A percentile compares a stretch with the other conserved stretches of the same genome.
phyloP scores from a whole-genome alignment of 805 yeast genomes.

The Suhomyces canberraensis region DNA sequence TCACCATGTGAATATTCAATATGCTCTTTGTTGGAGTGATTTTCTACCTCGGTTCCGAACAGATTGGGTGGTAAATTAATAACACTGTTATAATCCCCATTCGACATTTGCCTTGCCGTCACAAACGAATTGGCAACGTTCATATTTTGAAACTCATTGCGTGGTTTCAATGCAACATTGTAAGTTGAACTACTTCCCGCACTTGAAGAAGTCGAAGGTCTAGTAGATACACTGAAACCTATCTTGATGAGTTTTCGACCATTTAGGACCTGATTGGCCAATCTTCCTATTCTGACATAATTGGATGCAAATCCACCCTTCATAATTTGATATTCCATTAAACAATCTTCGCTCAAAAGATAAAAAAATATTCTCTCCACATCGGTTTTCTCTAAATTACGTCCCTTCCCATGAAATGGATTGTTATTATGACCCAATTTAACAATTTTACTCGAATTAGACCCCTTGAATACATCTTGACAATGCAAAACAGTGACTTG shows the following conservation, averaged over 20 bases:
- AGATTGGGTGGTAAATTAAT: constrained; percentile 19
- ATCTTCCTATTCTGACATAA: constrained; percentile 62
- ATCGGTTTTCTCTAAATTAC: constrained; percentile 57
- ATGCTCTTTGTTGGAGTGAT: constrained; percentile 17
- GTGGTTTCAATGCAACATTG: neutral
- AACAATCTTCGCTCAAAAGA: constrained; percentile 59
- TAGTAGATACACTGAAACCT: constrained; percentile 37
- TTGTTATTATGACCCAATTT: constrained; percentile 58
- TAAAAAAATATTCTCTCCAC: constrained; percentile 82
- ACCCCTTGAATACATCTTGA: constrained; percentile 80
- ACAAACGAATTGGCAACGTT: constrained; percentile 23
- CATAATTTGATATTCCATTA: constrained; percentile 70
- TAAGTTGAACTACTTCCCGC: neutral
- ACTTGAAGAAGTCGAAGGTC: constrained; percentile 1
- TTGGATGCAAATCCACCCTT: constrained; percentile 80
- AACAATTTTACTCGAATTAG: constrained; percentile 57
- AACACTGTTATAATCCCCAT: constrained; percentile 7
- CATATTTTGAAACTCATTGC: neutral
- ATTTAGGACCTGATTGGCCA: constrained; percentile 47
- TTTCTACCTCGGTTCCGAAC: constrained; percentile 12
- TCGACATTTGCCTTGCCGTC: constrained; percentile 19
- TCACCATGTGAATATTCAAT: constrained; percentile 29
- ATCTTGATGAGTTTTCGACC: constrained; percentile 48
- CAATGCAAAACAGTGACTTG: constrained; percentile 76
- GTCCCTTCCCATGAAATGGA: constrained; percentile 71